Conservation (phyloP, 345 rosid species). For the Excoecaria cochinchinensis region DNA sequence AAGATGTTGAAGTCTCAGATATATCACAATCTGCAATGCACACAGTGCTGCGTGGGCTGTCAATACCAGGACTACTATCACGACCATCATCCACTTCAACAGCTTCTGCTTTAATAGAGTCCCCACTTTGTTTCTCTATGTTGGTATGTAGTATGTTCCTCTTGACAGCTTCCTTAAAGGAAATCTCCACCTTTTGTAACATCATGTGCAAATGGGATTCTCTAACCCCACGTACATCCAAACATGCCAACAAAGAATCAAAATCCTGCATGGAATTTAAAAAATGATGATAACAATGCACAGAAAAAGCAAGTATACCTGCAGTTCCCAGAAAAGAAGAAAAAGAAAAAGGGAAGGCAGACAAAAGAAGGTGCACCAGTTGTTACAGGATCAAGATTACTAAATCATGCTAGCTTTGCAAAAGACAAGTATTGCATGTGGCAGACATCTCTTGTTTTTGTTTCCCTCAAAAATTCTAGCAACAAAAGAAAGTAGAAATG, state of each 20-base stretch:
- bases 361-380: conserved; percentile 1
- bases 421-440: conserved; percentile 5
- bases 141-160: conserved; percentile 23
- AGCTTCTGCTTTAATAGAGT: conserved; percentile 32
- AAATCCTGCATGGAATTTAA: conserved; percentile 53
- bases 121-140: conserved; percentile 10
- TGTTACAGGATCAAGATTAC: neutral
- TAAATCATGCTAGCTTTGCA: neutral
- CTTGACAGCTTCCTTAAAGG: conserved; percentile 67
- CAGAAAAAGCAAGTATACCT: neutral
- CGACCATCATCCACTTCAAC: conserved; percentile 22
- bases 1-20: conserved; percentile 58
- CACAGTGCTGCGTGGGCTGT: conserved; percentile 39
- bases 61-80: conserved; percentile 20
- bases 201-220: conserved; percentile 70
- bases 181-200: conserved; percentile 64
- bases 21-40: conserved; percentile 43
- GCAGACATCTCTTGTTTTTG: conserved; percentile 12
- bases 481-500: conserved; percentile 4
- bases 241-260: conserved; percentile 54
- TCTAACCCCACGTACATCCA: conserved; percentile 80
- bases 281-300: conserved; percentile 2
- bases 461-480: neutral
- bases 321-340: neutral
- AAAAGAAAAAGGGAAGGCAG: neutral